Base-by-base conservation (phyloP, 208 protist genomes). In the Balamuthia mandrillaris region DNA sequence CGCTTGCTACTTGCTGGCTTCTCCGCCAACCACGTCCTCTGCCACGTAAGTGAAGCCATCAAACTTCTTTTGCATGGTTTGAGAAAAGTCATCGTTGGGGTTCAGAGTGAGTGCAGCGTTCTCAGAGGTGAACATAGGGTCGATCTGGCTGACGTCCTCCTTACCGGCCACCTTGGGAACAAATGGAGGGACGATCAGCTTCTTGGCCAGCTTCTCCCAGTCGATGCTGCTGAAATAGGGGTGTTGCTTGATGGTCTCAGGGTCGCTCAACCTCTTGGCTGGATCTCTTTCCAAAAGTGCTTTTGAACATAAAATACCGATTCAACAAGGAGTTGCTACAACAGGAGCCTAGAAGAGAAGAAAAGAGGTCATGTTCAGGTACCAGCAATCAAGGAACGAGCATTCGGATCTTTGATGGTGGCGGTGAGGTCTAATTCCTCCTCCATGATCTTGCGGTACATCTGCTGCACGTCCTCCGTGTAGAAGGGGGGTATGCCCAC, bases 241-340 rank as follows among this genome's bases (percentile, higher is more conserved):
- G 42, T 79, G 70, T 33, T 60, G n/a, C 65, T 31, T 21, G 12
- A 74, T 42, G 41, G 41, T 39, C 45, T 21, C 6, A 4, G 61
- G 0, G 39, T 90, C 89, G n/a, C 72, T 87, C 56, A 88, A 42
- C 41, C 88, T 33, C 51, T 87, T 89, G 16, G 58, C 41, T 51
- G 88, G 88, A 56, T 91, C 86, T 45, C 81, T 87, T 42, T 91
- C 83, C 0, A 89, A 31, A 3, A 88, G 75, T 52, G 79, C 86
- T 44, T 92, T 87, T 18, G 88, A n/a, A n/a, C 85, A 72, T 93
- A 91, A 37, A 95, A 88, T 84, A 93, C 90, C 61, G 93, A 96
- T 94, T 45, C 94, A 42, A 95, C 95, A 33, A 92, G 92, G 39
- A 91, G 91, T 56, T 83, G 27, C 63, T 31, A 41, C 14, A 61